These are phyloP conservation scores for Mycena haematopus DNA, from an alignment of 768 basidiomycete genomes.

Conservation along the genomic window DNA sequence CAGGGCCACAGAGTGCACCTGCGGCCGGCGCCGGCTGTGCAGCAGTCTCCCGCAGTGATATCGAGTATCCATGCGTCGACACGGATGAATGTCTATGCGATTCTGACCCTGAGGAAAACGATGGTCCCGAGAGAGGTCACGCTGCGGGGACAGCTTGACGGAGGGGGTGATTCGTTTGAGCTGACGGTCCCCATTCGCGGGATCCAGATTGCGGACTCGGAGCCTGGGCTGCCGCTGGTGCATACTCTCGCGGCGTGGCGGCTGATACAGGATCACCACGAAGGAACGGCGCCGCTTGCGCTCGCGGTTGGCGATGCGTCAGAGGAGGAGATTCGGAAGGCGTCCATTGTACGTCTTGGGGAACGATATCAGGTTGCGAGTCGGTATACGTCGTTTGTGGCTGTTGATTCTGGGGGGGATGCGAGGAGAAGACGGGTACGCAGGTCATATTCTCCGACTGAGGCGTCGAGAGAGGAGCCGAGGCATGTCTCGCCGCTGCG, in stretches of 20 bases:
- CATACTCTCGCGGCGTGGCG: slow-evolving; percentile 62
- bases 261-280: slow-evolving; percentile 60
- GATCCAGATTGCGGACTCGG: slow-evolving; percentile 41
- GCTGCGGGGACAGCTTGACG: slow-evolving; percentile 44
- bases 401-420: slow-evolving; percentile 47
- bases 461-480: not conserved
- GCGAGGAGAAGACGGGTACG: not conserved
- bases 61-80: slow-evolving; percentile 43
- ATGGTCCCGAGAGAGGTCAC: slow-evolving; percentile 41
- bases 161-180: slow-evolving; percentile 38
- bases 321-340: slow-evolving; percentile 45
- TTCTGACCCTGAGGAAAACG: slow-evolving; percentile 38
- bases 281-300: slow-evolving; percentile 41
- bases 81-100: slow-evolving; percentile 42
- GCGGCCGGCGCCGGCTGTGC: slow-evolving; percentile 37
- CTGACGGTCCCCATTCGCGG: slow-evolving; percentile 39
- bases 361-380: slow-evolving; percentile 59
- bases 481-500: not conserved
- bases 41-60: slow-evolving; percentile 44
- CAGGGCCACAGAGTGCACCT: slow-evolving; percentile 34
- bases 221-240: slow-evolving; percentile 45
- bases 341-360: slow-evolving; percentile 57
- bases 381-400: slow-evolving; percentile 62
- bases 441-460: slow-evolving; percentile 2
- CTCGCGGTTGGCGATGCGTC: slow-evolving; percentile 35